Conservation (phyloP, 768 basidiomycete genomes). For the Asterophora lycoperdoides region DNA sequence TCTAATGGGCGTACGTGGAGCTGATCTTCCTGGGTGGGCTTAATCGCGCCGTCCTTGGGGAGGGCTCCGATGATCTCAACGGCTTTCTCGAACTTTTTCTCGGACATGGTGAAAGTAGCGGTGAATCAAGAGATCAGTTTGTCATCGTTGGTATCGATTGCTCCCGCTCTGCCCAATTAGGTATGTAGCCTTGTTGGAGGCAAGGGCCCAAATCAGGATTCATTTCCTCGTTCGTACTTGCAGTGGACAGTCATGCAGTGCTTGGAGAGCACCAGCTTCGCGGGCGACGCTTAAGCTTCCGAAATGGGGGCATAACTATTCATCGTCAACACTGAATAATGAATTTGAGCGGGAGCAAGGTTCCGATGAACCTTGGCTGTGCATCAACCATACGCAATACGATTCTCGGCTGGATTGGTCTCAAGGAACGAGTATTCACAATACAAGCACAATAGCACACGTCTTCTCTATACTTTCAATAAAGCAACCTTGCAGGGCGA, state of each 20-base stretch:
- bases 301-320: neutral
- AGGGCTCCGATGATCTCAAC: conserved; percentile 60
- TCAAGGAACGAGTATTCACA: no score
- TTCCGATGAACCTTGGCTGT: no score
- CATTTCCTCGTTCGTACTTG: neutral
- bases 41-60: conserved; percentile 76
- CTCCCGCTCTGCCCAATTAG: conserved; percentile 13
- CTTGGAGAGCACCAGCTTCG: neutral
- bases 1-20: conserved; percentile 59
- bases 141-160: conserved; percentile 10
- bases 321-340: no score
- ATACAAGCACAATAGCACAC: no score
- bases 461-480: neutral
- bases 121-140: conserved; percentile 8
- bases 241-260: neutral
- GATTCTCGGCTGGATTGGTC: no score
- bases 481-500: neutral
- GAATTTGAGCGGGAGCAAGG: no score
- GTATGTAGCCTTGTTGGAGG: neutral
- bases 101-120: conserved; percentile 47
- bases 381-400: no score
- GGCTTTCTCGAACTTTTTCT: conserved; percentile 74
- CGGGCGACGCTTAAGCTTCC: no score
- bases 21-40: conserved; percentile 70
- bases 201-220: neutral